Conservation (phyloP, 208 protist genomes). For the Strigomonas culicis region DNA sequence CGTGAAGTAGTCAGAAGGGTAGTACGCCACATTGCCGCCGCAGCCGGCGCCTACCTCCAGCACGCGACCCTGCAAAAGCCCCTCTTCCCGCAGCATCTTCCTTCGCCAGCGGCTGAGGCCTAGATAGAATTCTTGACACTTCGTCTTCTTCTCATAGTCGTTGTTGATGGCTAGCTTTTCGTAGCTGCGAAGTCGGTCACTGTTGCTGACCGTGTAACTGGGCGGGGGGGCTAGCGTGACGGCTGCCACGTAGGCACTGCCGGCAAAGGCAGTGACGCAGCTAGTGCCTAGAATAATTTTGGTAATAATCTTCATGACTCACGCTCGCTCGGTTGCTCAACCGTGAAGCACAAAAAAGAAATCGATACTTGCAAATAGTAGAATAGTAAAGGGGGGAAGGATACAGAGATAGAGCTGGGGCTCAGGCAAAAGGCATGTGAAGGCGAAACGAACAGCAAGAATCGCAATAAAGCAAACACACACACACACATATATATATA, state of each 20-base stretch:
- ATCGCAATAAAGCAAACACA: too few relatives aligned
- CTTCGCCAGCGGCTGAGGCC: constrained; percentile 72
- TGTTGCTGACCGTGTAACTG: constrained; percentile 72
- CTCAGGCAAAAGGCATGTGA: too few relatives aligned
- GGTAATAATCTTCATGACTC: constrained; percentile 18
- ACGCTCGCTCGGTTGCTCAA: too few relatives aligned
- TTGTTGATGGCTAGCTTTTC: constrained; percentile 56
- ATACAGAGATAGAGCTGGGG: too few relatives aligned
- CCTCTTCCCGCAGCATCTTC: constrained; percentile 65
- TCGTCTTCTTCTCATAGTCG: constrained; percentile 78
- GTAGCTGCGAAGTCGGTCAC: constrained; percentile 67
- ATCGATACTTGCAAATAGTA: background rate
- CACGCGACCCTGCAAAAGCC: constrained; percentile 56
- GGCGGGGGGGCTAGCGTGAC: constrained; percentile 52
- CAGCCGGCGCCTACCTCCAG: constrained; percentile 85
- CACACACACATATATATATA: too few relatives aligned
- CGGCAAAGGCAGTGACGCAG: background rate
- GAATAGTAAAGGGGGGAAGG: background rate
- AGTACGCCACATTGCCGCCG: constrained; percentile 65
- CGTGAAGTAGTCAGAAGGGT: constrained; percentile 34
- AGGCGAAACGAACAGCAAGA: too few relatives aligned
- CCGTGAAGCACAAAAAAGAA: background rate
- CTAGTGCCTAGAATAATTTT: background rate
- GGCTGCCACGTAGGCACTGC: constrained; percentile 3
- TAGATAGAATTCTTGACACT: constrained; percentile 78